Evolutionary conservation across 2,329 filamentous ascomycete species (phyloP), one percentile per base, ranked within the genome.

Genomic region (Colletotrichum shisoi): DNA sequence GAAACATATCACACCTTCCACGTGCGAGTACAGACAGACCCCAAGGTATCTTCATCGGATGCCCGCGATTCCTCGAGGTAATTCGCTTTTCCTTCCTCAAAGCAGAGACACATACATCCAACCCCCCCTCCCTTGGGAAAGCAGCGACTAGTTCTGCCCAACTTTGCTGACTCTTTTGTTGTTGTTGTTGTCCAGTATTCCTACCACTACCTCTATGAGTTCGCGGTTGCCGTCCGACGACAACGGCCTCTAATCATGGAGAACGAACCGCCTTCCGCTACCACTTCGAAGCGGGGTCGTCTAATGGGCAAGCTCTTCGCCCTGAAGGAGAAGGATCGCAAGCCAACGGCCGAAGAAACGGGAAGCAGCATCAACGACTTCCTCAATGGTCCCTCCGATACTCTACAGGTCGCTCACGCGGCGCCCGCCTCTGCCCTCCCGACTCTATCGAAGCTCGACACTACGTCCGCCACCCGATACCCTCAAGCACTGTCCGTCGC

Each of bases 301-400:
- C 76, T 89, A 53, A 89, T 89, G 83, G 87, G 87, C 71, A 88
- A 87, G 79, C 79, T 89, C 65, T 88, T 88, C 73, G 81, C 81
- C 63, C 76, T 76, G 69, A 83, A 79, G 73, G 81, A 82, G 57
- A 83, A 80, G 72, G 81, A 82, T 61, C 76, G 79, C 70, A 82
- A 80, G 67, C 70, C 71, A 40, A 71, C 74, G 19, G 73, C 76
- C 19, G 75, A 74, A 63, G 76, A 76, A 57, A 77, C 76, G 13
- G 77, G 77, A 48, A 79, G 78, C 71, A 82, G 85, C 57, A 79
- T 90, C 69, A 83, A 88, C 73, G 83, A 84, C 70, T 89, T 89
- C 75, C 80, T 90, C 58, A 82, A 82, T 72, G 84, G 84, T 67
- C 79, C 82, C 44, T 78, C 84, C 67, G 86, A 89, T 75, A 83